These are phyloP conservation scores for Populus davidiana DNA, from an alignment of 345 rosid species.

Conservation along the genomic window DNA sequence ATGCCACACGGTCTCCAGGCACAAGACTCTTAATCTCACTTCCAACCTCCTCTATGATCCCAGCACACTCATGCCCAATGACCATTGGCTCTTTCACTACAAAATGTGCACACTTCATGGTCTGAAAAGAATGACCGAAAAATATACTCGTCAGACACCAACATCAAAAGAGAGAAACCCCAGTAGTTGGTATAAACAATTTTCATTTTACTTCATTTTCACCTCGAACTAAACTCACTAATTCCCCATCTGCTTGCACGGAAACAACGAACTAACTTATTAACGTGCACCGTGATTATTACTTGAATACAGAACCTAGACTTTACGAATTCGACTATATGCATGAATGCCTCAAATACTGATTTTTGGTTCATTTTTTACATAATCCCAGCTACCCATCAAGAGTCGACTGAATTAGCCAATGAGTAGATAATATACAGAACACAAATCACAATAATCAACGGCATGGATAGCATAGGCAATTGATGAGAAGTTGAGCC, in stretches of 20 bases:
- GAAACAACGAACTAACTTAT: too few relatives aligned
- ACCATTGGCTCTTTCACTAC: slow-evolving; percentile 94
- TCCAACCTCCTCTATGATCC: slow-evolving; percentile 82
- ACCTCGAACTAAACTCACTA: not conserved
- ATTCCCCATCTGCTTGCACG: not conserved
- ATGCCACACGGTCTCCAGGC: slow-evolving; percentile 74
- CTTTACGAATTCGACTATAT: too few relatives aligned
- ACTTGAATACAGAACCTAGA: too few relatives aligned
- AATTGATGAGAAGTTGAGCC: not conserved
- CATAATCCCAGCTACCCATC: not conserved
- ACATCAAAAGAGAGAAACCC: not conserved
- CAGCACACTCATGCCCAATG: slow-evolving; percentile 97
- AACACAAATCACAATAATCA: not conserved
- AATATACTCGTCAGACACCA: not conserved
- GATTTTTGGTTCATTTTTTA: not conserved
- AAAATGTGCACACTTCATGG: slow-evolving; percentile 63
- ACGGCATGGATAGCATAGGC: not conserved
- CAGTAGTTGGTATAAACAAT: not conserved
- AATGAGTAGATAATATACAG: not conserved
- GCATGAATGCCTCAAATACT: not conserved
- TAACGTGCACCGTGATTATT: too few relatives aligned
- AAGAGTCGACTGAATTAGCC: not conserved
- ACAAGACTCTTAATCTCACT: slow-evolving; percentile 62
- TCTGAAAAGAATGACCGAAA: slow-evolving; percentile 28
- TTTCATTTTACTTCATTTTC: not conserved